Evolutionary conservation across 2,329 filamentous ascomycete genomes (phyloP).

Genomic region (Aciculosporium take): DNA sequence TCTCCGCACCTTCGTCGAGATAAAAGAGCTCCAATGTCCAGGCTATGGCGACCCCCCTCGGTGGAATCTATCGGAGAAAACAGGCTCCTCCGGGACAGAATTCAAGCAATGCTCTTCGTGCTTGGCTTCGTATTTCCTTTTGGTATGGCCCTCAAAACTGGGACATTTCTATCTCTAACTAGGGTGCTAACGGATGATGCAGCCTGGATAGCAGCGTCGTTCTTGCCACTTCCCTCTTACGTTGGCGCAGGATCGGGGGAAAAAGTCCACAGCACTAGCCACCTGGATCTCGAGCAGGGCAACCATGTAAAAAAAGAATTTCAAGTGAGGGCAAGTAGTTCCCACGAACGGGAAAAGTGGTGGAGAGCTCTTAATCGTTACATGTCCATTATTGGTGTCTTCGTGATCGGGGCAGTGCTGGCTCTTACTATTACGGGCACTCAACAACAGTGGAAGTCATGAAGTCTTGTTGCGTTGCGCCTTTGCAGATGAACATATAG

Average conservation of each 20-base stretch:
- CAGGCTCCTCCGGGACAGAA: constrained; percentile 51
- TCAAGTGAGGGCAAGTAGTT: constrained; percentile 29
- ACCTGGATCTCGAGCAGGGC: constrained; percentile 23
- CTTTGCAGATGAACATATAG: neutral
- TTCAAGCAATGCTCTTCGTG: constrained; percentile 62
- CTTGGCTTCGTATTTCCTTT: constrained; percentile 66
- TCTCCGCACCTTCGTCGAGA: constrained; percentile 59
- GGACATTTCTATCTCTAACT: neutral
- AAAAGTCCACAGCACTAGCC: constrained; percentile 25
- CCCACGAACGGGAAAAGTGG: constrained; percentile 40
- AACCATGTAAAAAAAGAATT: constrained; percentile 20
- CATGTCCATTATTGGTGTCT: constrained; percentile 41
- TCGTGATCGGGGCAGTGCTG: constrained; percentile 37
- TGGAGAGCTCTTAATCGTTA: constrained; percentile 45
- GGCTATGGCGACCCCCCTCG: constrained; percentile 61
- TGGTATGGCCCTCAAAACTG: constrained; percentile 29
- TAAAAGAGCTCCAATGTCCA: constrained; percentile 41
- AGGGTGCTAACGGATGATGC: constrained; percentile 8
- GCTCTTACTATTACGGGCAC: constrained; percentile 38
- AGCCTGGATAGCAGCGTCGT: constrained; percentile 70
- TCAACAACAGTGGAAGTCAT: constrained; percentile 33
- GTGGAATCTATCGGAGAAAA: constrained; percentile 49
- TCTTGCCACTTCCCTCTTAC: constrained; percentile 54
- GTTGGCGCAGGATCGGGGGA: constrained; percentile 39
- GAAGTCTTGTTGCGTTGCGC: constrained; percentile 2